Percentiles rank a stretch among this genome's conserved stretches.
phyloP scores from a whole-genome alignment of 2,329 filamentous ascomycete genomes.

The Talaromyces piceae region DNA sequence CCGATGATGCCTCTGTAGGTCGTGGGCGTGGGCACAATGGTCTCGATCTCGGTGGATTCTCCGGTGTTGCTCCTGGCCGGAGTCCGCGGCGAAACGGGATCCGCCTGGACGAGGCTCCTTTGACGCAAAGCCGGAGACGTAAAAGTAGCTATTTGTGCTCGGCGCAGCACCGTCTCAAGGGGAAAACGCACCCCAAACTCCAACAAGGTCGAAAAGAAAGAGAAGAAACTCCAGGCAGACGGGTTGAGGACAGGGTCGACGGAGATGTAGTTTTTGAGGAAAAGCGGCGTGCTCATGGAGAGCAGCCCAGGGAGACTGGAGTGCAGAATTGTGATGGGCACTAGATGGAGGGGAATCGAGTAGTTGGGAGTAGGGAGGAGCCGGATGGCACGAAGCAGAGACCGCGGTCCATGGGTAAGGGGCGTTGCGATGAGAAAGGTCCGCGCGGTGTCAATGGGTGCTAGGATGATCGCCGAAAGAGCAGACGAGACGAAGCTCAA shows the following conservation, averaged over 20 bases:
- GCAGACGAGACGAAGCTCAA: conserved; percentile 61
- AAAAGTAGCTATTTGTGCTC: conserved; percentile 73
- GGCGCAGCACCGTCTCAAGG: conserved; percentile 81
- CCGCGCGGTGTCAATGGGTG: conserved; percentile 82
- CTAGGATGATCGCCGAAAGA: conserved; percentile 69
- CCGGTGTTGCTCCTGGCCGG: conserved; percentile 9
- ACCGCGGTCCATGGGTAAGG: conserved; percentile 63
- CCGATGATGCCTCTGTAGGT: conserved; percentile 80
- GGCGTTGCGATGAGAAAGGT: conserved; percentile 82
- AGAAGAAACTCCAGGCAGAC: conserved; percentile 70
- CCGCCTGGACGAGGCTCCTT: conserved; percentile 14
- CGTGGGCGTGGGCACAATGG: conserved; percentile 67
- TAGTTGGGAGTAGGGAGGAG: conserved; percentile 65
- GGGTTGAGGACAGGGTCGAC: conserved; percentile 79
- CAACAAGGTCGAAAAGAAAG: conserved; percentile 70
- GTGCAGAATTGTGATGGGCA: conserved; percentile 80
- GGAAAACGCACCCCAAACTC: conserved; percentile 84
- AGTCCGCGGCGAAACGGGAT: conserved; percentile 5
- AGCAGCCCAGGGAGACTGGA: conserved; percentile 77
- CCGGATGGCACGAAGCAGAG: conserved; percentile 69
- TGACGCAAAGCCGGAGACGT: conserved; percentile 46
- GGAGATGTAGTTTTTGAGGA: conserved; percentile 75
- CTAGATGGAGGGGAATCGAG: conserved; percentile 60
- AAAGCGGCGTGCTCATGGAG: conserved; percentile 71
- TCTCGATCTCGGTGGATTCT: conserved; percentile 46